phyloP scores from a whole-genome alignment of 441 rosid genomes.

The Sinapis alba region DNA sequence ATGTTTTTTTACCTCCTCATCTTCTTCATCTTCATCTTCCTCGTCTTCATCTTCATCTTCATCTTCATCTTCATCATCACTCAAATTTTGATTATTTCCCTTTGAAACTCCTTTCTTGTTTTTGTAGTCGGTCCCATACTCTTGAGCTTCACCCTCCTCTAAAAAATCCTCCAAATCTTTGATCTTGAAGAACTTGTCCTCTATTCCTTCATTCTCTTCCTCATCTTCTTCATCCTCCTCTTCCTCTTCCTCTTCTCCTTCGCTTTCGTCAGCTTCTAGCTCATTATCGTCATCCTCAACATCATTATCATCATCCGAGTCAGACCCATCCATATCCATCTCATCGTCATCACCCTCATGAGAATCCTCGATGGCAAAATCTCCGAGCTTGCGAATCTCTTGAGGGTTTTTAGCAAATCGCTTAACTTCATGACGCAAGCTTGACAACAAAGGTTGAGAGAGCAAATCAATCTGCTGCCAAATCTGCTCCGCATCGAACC shows the following conservation, averaged over 20 bases:
- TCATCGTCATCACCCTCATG: slow-evolving; percentile 35
- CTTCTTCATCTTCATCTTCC: slow-evolving; percentile 42
- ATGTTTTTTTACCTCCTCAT: slow-evolving; percentile 41
- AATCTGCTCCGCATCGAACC: slow-evolving; percentile 90
- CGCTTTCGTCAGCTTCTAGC: slow-evolving; percentile 34
- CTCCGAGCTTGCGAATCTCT: slow-evolving; percentile 47
- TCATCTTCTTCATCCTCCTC: slow-evolving; percentile 32
- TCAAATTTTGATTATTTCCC: slow-evolving; percentile 28
- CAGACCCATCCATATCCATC: slow-evolving; percentile 42
- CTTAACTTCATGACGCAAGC: slow-evolving; percentile 57
- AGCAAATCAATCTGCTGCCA: slow-evolving; percentile 94
- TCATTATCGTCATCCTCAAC: slow-evolving; percentile 39
- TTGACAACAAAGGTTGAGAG: slow-evolving; percentile 64
- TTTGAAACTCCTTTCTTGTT: slow-evolving; percentile 40
- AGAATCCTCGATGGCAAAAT: slow-evolving; percentile 27
- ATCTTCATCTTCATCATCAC: slow-evolving; percentile 40
- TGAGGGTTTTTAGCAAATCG: slow-evolving; percentile 59
- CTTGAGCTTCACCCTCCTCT: slow-evolving; percentile 78
- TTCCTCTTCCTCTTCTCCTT: slow-evolving; percentile 35
- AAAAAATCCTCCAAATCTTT: slow-evolving; percentile 73
- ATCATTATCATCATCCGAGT: slow-evolving; percentile 26
- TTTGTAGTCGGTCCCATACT: slow-evolving; percentile 57
- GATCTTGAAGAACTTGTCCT: slow-evolving; percentile 82
- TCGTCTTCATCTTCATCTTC: slow-evolving; percentile 33
- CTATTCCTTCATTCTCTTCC: slow-evolving; percentile 51